Evolutionary conservation across 176 grass and related monocot species (phyloP).

Genomic region (Bothriochloa decipiens): DNA sequence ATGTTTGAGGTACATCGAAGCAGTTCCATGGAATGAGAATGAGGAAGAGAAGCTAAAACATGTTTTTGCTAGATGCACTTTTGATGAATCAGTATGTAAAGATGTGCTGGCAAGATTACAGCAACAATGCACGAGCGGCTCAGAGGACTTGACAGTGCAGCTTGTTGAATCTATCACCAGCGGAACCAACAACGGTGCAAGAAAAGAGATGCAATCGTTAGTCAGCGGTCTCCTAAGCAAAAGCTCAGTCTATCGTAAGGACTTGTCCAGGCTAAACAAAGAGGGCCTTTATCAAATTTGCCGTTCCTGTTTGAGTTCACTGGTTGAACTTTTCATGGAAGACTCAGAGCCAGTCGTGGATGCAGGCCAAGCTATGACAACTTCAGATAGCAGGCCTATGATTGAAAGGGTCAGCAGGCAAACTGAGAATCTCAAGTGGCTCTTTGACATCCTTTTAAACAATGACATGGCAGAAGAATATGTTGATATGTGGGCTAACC

Average conservation of each 20-base stretch:
- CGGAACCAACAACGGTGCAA: constrained; percentile 62
- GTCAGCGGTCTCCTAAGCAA: constrained; percentile 79
- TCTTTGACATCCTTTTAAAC: too few relatives aligned
- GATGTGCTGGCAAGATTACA: constrained; percentile 73
- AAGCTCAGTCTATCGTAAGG: constrained; percentile 88
- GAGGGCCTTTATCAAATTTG: constrained; percentile 67
- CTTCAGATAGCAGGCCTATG: too few relatives aligned
- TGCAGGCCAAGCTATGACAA: too few relatives aligned
- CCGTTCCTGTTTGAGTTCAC: constrained; percentile 57
- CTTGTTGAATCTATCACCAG: constrained; percentile 74
- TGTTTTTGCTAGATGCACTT: constrained; percentile 63
- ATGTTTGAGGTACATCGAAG: constrained; percentile 86
- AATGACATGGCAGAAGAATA: too few relatives aligned
- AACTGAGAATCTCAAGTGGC: too few relatives aligned
- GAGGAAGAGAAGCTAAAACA: constrained; percentile 84
- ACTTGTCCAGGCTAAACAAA: constrained; percentile 66
- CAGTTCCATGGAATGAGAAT: constrained; percentile 79
- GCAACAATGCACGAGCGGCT: constrained; percentile 29
- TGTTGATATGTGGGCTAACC: too few relatives aligned
- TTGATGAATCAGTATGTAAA: constrained; percentile 56
- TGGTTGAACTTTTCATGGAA: constrained; percentile 66
- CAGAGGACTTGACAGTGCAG: too few relatives aligned
- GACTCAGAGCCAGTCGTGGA: not conserved
- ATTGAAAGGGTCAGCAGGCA: too few relatives aligned
- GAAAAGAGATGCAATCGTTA: constrained; percentile 90